These are phyloP conservation scores for Nidularia sp. DNA, from an alignment of 768 basidiomycete genomes.

Conservation along the genomic window DNA sequence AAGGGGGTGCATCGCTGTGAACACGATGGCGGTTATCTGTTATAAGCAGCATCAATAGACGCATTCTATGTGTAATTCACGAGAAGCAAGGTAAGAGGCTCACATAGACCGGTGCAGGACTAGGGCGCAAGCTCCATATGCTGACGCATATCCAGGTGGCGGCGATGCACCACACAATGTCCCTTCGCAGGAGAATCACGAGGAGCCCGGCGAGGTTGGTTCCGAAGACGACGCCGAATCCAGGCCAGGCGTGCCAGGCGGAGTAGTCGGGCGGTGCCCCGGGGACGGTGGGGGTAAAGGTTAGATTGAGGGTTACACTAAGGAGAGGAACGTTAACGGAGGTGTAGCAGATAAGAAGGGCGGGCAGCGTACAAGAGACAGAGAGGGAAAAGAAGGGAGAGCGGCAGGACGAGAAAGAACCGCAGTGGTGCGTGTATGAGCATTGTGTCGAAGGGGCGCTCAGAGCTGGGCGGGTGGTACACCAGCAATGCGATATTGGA, in stretches of 20 bases:
- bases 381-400: conserved; percentile 54
- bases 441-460: conserved; percentile 68
- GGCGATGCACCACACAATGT: conserved; percentile 73
- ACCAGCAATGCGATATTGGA: conserved; percentile 75
- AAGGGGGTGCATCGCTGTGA: conserved; percentile 66
- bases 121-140: conserved; percentile 57
- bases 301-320: conserved; percentile 69
- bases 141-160: conserved; percentile 72
- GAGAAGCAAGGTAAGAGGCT: conserved; percentile 17
- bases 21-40: conserved; percentile 58
- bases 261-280: conserved; percentile 53
- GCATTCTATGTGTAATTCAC: not conserved
- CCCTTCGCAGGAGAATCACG: conserved; percentile 52
- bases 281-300: conserved; percentile 40
- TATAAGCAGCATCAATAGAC: not conserved
- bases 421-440: conserved; percentile 88
- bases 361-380: conserved; percentile 49
- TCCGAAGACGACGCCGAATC: conserved; percentile 62
- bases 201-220: conserved; percentile 59
- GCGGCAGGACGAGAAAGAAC: conserved; percentile 56
- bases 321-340: not conserved
- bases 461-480: conserved; percentile 59
- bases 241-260: conserved; percentile 63
- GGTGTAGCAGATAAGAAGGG: too few relatives aligned
- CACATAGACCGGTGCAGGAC: conserved; percentile 63